Evolutionary conservation across 768 basidiomycete species (phyloP), one percentile per base, ranked within the genome.

Genomic region (Porphyrellus cyaneotinctus): DNA sequence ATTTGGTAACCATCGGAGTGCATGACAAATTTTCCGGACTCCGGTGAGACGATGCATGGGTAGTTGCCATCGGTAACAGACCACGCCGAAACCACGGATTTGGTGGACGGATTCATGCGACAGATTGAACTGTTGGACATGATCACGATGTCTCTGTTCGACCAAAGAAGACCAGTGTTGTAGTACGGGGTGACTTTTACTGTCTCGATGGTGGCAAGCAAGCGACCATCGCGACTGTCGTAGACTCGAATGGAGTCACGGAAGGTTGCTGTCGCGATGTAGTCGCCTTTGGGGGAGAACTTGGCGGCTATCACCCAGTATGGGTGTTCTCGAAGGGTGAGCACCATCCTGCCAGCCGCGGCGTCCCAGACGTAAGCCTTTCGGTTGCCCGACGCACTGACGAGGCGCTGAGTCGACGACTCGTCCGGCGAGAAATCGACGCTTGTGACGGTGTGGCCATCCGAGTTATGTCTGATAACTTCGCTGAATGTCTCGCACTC

Each of bases 91-190:
- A 20, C 20, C 10, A 15, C 11, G 6, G 35, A 32, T 13, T 12
- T 22, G 33, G 28, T 23, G 11, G 26, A 24, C 4, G 30, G 3
- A 15, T 44, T 23, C 37, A 53, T 31, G n/a, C 33, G 45, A 20
- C 39, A 39, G 52, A 50, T 35, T 26, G 30, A 20, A 11, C 36
- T 28, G 33, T 48, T 37, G 30, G 58, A 43, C 18, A 55, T 31
- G 22, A 46, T 26, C 13, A 59, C 38, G 9, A 59, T 47, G 24
- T 6, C 3, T 2, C 24, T 31, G 18, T 39, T 35, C 18, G 36
- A 30, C 58, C 58, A 59, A 18, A 59, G 44, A 6, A 58, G 57
- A 4, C 52, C 58, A 2, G 51, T 54, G 28, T 58, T 58, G n/a
- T 58, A 58, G 41, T 49, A 49, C 22, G 47, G 43, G 4, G 47